phyloP scores from a whole-genome alignment of 139 green algal genomes.

The Chlamydomonas urium region DNA sequence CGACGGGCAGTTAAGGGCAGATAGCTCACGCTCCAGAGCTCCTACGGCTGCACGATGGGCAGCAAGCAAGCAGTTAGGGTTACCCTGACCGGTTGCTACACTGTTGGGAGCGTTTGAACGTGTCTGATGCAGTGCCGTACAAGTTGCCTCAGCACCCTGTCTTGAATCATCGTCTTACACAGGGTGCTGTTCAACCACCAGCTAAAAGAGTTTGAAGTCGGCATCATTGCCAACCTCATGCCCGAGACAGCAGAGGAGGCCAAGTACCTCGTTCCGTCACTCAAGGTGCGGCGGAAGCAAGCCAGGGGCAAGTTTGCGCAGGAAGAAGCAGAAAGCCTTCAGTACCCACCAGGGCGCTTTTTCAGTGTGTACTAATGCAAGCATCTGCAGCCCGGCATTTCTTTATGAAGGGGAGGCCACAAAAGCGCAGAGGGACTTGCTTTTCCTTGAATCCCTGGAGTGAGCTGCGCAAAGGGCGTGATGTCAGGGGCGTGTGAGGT shows the following conservation, averaged over 20 bases:
- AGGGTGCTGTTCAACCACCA: slow-evolving; percentile 5
- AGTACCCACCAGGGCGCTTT: too few species aligned
- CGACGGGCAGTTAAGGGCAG: neutral
- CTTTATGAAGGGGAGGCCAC: too few species aligned
- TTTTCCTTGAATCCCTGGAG: too few species aligned
- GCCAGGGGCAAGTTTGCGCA: too few species aligned
- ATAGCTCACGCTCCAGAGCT: neutral
- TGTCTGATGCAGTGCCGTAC: neutral
- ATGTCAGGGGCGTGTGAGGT: too few species aligned
- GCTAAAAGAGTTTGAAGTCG: slow-evolving; percentile 14
- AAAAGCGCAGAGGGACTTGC: too few species aligned
- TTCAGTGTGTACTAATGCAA: too few species aligned
- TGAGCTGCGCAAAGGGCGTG: too few species aligned
- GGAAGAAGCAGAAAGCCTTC: too few species aligned
- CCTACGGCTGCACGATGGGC: neutral
- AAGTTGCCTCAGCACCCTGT: neutral
- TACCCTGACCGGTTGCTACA: neutral
- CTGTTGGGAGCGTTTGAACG: neutral
- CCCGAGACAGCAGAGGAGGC: slow-evolving; percentile 18
- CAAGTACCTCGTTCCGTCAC: slow-evolving; percentile 1
- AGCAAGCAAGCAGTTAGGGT: neutral
- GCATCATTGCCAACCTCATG: slow-evolving; percentile 20
- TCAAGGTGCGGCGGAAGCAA: slow-evolving; percentile 15
- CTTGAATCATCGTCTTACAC: neutral
- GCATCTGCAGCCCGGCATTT: too few species aligned